Evolutionary conservation across 176 grass and related monocot species (phyloP).

Genomic region (Puya raimondii): DNA sequence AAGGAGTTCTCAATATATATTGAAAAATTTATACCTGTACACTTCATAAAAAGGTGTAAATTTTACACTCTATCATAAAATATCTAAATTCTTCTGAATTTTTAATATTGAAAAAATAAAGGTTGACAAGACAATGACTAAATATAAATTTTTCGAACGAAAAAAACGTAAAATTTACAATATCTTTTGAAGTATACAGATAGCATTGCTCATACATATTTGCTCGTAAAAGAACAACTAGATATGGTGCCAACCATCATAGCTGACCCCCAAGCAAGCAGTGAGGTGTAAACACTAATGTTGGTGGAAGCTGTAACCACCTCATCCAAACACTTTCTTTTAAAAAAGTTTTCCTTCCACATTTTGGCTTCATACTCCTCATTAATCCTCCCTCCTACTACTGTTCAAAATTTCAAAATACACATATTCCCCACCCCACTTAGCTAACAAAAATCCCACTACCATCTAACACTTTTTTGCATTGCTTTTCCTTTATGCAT

Average conservation of each 20-base stretch:
- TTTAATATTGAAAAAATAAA: too few relatives aligned
- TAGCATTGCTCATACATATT: too few relatives aligned
- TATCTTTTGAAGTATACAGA: too few relatives aligned
- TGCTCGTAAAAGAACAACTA: neutral
- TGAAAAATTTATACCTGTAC: too few relatives aligned
- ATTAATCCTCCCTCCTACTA: neutral
- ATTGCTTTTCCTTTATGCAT: constrained; percentile 6
- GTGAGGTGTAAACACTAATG: too few relatives aligned
- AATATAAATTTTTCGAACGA: too few relatives aligned
- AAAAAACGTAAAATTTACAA: too few relatives aligned
- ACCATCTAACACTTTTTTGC: neutral
- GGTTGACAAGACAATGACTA: too few relatives aligned
- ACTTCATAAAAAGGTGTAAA: neutral
- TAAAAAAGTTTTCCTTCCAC: neutral
- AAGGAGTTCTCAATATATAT: too few relatives aligned
- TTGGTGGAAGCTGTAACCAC: constrained; percentile 8
- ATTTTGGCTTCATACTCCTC: neutral
- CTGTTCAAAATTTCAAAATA: constrained; percentile 8
- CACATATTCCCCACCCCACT: neutral
- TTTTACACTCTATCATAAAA: neutral
- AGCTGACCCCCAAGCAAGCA: neutral
- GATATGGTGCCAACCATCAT: constrained; percentile 1
- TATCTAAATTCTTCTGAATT: too few relatives aligned
- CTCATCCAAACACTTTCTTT: neutral
- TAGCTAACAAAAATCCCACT: constrained; percentile 9